Evolutionary conservation across 495 filamentous ascomycete species (phyloP).

Genomic region (Echria macrotheca): DNA sequence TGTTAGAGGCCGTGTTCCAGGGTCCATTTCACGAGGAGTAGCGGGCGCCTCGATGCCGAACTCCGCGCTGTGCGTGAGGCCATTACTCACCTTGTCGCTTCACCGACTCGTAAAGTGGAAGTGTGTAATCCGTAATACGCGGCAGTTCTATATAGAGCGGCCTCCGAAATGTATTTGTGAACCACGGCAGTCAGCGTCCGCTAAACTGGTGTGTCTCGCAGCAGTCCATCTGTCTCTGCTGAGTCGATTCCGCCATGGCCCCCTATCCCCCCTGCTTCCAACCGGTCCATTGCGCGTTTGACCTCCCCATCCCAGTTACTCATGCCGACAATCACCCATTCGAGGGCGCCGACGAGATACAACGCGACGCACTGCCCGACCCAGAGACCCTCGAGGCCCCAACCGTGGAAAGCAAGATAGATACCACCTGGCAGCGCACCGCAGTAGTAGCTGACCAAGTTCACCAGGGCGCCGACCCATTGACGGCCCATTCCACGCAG

Average conservation of each 20-base stretch:
- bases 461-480: slow-evolving; percentile 84
- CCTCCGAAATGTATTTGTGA: too few relatives aligned
- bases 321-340: slow-evolving; percentile 75
- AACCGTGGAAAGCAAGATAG: slow-evolving; percentile 82
- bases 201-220: too few relatives aligned
- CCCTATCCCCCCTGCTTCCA: slow-evolving; percentile 52
- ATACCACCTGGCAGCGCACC: slow-evolving; percentile 80
- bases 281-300: slow-evolving; percentile 64
- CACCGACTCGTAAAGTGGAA: too few relatives aligned
- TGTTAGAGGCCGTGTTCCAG: too few relatives aligned
- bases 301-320: slow-evolving; percentile 80
- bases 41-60: too few relatives aligned
- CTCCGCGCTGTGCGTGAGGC: too few relatives aligned
- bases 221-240: too few relatives aligned
- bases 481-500: slow-evolving; percentile 83
- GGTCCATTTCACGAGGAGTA: too few relatives aligned
- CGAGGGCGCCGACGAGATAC: slow-evolving; percentile 72
- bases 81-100: too few relatives aligned
- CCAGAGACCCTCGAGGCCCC: slow-evolving; percentile 82
- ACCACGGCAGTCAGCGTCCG: too few relatives aligned
- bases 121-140: too few relatives aligned
- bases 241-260: slow-evolving; percentile 1
- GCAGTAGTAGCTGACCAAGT: slow-evolving; percentile 82
- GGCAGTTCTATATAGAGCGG: too few relatives aligned
- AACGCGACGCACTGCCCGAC: slow-evolving; percentile 85